phyloP scores from a whole-genome alignment of 345 rosid genomes.

The Heritiera fomes region DNA sequence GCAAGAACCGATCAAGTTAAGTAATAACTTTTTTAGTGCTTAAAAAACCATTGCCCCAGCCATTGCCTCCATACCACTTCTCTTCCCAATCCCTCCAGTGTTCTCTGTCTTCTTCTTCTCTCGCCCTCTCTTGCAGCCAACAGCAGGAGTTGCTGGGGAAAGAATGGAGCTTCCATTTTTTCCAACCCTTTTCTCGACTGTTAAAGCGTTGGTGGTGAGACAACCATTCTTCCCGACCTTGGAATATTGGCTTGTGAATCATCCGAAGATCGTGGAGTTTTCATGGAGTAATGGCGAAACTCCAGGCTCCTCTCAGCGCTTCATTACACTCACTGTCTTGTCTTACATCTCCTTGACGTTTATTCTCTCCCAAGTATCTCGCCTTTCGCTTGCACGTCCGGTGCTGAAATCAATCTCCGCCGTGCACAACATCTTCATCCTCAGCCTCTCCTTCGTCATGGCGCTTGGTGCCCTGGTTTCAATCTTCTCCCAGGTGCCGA shows the following conservation, averaged over 20 bases:
- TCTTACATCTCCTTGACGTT: conserved; percentile 56
- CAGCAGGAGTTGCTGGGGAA: neutral
- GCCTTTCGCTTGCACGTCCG: conserved; percentile 13
- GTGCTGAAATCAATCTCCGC: conserved; percentile 34
- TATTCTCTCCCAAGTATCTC: conserved; percentile 34
- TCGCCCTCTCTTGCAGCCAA: too few relatives aligned
- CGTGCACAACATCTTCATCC: conserved; percentile 42
- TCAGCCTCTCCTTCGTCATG: conserved; percentile 39
- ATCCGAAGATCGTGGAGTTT: conserved; percentile 55
- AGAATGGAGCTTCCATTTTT: conserved; percentile 15
- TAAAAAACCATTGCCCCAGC: too few relatives aligned
- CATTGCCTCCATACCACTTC: neutral
- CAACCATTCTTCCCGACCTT: conserved; percentile 31
- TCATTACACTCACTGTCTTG: conserved; percentile 45
- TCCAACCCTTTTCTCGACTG: neutral
- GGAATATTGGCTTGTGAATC: conserved; percentile 55
- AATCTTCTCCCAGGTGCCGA: conserved; percentile 31
- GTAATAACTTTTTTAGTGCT: neutral
- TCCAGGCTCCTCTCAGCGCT: conserved; percentile 54
- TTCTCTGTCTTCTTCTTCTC: neutral
- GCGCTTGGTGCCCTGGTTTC: conserved; percentile 44
- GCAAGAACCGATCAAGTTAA: neutral
- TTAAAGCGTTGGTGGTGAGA: neutral
- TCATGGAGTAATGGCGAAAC: conserved; percentile 63
- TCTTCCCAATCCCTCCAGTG: neutral